Evolutionary conservation across 1,284 basidiomycete genomes (phyloP).

Genomic region (Microbotryum lychnidis-dioicae): DNA sequence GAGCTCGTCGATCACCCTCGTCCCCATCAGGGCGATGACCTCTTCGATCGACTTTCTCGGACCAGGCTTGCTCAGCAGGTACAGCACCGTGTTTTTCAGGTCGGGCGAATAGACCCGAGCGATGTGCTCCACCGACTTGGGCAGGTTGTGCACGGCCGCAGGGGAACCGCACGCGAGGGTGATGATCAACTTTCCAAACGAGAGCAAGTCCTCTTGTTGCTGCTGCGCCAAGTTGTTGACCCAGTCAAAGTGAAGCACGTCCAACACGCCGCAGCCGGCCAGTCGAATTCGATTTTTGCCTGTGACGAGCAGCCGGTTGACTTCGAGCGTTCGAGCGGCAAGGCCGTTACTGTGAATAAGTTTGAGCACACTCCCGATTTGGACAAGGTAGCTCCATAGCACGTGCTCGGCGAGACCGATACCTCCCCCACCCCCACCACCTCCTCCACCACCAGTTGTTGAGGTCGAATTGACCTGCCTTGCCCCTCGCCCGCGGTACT

Average conservation of each 20-base stretch:
- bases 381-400: conserved; percentile 88
- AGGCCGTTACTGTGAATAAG: conserved; percentile 73
- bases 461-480: background rate
- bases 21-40: conserved; percentile 68
- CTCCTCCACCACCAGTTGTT: conserved; percentile 10
- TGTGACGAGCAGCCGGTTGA: conserved; percentile 79
- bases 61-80: conserved; percentile 64
- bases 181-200: conserved; percentile 78
- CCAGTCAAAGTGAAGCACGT: conserved; percentile 69
- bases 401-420: conserved; percentile 64
- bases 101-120: conserved; percentile 68
- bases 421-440: conserved; percentile 32
- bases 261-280: conserved; percentile 71
- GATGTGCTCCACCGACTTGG: conserved; percentile 70
- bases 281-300: conserved; percentile 68
- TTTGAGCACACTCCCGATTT: conserved; percentile 81
- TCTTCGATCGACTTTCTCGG: conserved; percentile 63
- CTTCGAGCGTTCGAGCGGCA: conserved; percentile 75
- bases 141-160: conserved; percentile 56
- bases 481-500: conserved; percentile 13
- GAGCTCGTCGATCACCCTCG: conserved; percentile 67
- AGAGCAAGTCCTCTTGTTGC: conserved; percentile 75
- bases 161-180: conserved; percentile 65
- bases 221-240: conserved; percentile 56
- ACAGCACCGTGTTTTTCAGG: conserved; percentile 68